Base-by-base conservation (phyloP, 2,329 filamentous ascomycete genomes). In the Colletotrichum falcatum region DNA sequence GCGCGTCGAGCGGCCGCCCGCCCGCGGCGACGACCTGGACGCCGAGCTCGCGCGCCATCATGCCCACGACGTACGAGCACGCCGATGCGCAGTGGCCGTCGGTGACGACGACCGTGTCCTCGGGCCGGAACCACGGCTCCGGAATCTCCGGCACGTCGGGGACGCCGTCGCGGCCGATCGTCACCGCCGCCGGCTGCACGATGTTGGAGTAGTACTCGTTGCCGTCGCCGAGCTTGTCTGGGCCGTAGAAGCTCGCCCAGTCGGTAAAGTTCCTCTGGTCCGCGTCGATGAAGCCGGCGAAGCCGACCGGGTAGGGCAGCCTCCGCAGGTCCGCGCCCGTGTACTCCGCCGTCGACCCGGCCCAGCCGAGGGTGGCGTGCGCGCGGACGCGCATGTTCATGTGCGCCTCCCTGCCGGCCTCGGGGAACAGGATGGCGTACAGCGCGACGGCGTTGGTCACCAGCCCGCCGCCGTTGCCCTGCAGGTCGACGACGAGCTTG, bases 401-500 rank as follows among this genome's bases (percentile, higher is more conserved):
- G 42, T 59, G 60, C 6, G 59, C 37, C 14, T 61, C 23, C 39
- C 53, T 49, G 12, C 58, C 42, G 23, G 23, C 49, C 16, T 59
- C 16, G 5, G 70, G 72, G 53, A 73, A 72, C 16, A 73, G 48
- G 7, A 37, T 49, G 9, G 62, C 55, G 42, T 72, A 73, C 1
- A 73, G 35, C 7, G 48, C 33, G 44, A 72, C 33, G 12, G 62
- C 66, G 33, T 66, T 72, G 44, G 20, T 46, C 20, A 73, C 44
- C 48, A 79, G 78, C 1, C 91, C 91, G 48, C 91, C 91, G 1
- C 81, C 82, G 73, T 93, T 93, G 6, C 82, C 83, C 7, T 87
- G 85, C 12, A 92, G 75, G 73, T 93, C 91, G 70, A 93, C 86
- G 39, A 93, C 83, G 7, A 93, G 81, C 76, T 87, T 89, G 1